Conservation (phyloP, 192 early-diverging fungal species). For the Helicostylum pulchrum region DNA sequence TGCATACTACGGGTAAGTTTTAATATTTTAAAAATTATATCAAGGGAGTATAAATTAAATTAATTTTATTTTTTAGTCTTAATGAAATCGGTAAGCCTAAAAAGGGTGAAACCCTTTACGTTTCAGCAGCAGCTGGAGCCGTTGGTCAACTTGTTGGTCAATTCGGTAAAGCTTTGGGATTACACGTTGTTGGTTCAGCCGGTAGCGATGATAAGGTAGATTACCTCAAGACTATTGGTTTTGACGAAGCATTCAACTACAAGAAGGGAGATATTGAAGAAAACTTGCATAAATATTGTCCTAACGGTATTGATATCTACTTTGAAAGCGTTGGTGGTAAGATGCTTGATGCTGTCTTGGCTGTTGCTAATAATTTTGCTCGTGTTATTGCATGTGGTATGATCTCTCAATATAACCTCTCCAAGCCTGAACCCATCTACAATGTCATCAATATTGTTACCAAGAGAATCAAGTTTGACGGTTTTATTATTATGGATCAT, state of each 20-base stretch:
- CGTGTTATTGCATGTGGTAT: conserved; percentile 72
- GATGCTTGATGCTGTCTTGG: conserved; percentile 68
- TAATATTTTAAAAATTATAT: background rate
- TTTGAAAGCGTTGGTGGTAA: conserved; percentile 84
- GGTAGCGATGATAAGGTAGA: conserved; percentile 83
- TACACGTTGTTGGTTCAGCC: conserved; percentile 77
- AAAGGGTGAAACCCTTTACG: conserved; percentile 77
- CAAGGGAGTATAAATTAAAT: conserved; percentile 9
- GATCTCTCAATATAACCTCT: conserved; percentile 66
- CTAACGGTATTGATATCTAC: conserved; percentile 85
- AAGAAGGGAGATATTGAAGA: conserved; percentile 59
- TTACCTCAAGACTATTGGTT: conserved; percentile 61
- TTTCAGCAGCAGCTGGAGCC: conserved; percentile 74
- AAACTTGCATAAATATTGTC: conserved; percentile 59
- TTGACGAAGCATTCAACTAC: conserved; percentile 91
- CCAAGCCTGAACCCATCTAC: conserved; percentile 47
- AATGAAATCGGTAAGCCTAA: conserved; percentile 67
- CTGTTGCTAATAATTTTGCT: conserved; percentile 56
- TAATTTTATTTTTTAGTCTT: conserved; percentile 34
- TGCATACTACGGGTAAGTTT: conserved; percentile 53
- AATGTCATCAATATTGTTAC: conserved; percentile 54
- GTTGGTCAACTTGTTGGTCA: conserved; percentile 74
- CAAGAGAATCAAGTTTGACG: conserved; percentile 58
- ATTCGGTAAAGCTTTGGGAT: conserved; percentile 70
- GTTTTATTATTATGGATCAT: conserved; percentile 61